phyloP scores from a whole-genome alignment of 2,329 filamentous ascomycete species.

The Aspergillus phoenicis region DNA sequence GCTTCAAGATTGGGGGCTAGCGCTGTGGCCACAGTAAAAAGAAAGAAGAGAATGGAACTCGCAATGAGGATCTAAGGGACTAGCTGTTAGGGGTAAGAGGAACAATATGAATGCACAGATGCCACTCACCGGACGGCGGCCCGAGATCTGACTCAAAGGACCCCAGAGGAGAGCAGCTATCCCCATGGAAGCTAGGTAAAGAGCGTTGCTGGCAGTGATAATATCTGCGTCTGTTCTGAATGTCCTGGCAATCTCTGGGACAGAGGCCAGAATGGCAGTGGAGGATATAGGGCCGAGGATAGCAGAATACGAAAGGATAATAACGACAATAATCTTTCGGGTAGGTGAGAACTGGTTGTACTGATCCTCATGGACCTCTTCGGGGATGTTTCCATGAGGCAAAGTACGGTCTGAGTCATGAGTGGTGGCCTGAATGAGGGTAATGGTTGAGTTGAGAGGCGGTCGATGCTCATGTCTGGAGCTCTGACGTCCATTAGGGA shows the following conservation, averaged over 20 bases:
- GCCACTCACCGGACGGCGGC: slow-evolving; percentile 57
- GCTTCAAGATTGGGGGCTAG: slow-evolving; percentile 69
- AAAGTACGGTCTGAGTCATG: slow-evolving; percentile 38
- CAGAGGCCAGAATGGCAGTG: slow-evolving; percentile 71
- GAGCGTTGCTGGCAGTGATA: slow-evolving; percentile 73
- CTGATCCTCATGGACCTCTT: slow-evolving; percentile 53
- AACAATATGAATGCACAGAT: background rate
- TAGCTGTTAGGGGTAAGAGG: slow-evolving; percentile 4
- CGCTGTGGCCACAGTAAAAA: slow-evolving; percentile 71
- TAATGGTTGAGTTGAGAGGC: slow-evolving; percentile 21
- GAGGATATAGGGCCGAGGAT: slow-evolving; percentile 76
- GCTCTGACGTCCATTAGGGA: slow-evolving; percentile 13
- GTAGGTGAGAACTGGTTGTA: slow-evolving; percentile 66
- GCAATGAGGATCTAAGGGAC: slow-evolving; percentile 56
- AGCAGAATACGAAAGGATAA: slow-evolving; percentile 71
- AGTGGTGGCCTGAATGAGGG: slow-evolving; percentile 35
- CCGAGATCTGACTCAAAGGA: slow-evolving; percentile 68
- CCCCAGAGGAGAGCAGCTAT: slow-evolving; percentile 71
- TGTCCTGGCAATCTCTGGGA: slow-evolving; percentile 70
- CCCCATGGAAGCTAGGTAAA: slow-evolving; percentile 76
- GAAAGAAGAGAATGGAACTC: slow-evolving; percentile 66
- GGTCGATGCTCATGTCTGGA: slow-evolving; percentile 19
- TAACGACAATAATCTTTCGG: slow-evolving; percentile 69
- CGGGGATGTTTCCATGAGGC: slow-evolving; percentile 34
- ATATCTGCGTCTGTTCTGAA: slow-evolving; percentile 68